Evolutionary conservation across 495 filamentous ascomycete species (phyloP).

Genomic region (Daldinia decipiens): DNA sequence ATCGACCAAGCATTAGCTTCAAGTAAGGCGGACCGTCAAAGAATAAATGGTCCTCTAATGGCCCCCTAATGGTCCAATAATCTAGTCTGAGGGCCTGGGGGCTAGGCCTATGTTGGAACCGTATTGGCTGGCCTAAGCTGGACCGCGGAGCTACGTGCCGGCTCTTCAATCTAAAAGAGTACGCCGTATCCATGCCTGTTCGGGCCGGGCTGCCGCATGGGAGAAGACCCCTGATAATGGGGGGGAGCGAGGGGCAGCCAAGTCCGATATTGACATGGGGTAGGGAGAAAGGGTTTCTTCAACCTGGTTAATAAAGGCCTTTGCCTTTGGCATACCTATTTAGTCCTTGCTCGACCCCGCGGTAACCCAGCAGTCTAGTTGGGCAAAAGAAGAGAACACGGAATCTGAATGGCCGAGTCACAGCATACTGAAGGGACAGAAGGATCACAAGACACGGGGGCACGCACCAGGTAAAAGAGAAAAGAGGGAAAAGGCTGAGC

Average conservation of each 20-base stretch:
- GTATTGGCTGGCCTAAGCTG: constrained; percentile 16
- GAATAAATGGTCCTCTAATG: not conserved
- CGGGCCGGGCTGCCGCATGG: constrained; percentile 49
- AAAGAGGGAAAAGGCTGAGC: constrained; percentile 42
- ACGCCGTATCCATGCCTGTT: constrained; percentile 43
- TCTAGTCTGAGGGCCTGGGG: not conserved
- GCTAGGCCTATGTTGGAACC: constrained; percentile 13
- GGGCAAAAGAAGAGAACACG: constrained; percentile 40
- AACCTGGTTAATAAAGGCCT: constrained; percentile 14
- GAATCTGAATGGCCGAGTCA: constrained; percentile 51
- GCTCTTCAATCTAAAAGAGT: constrained; percentile 48
- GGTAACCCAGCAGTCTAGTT: constrained; percentile 35
- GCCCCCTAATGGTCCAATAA: constrained; percentile 1
- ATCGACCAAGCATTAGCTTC: constrained; percentile 26
- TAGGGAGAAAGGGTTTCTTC: not conserved
- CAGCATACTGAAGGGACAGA: constrained; percentile 42
- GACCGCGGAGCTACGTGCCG: constrained; percentile 48
- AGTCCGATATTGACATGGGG: constrained; percentile 12
- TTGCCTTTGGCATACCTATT: constrained; percentile 30
- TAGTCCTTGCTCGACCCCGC: constrained; percentile 50
- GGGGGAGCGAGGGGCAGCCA: constrained; percentile 12
- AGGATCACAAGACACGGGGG: constrained; percentile 50
- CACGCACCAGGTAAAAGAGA: constrained; percentile 36
- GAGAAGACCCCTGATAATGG: constrained; percentile 32
- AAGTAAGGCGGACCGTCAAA: constrained; percentile 44